These are phyloP conservation scores for Talaromyces ruber DNA, from an alignment of 495 filamentous ascomycete genomes.

Conservation along the genomic window DNA sequence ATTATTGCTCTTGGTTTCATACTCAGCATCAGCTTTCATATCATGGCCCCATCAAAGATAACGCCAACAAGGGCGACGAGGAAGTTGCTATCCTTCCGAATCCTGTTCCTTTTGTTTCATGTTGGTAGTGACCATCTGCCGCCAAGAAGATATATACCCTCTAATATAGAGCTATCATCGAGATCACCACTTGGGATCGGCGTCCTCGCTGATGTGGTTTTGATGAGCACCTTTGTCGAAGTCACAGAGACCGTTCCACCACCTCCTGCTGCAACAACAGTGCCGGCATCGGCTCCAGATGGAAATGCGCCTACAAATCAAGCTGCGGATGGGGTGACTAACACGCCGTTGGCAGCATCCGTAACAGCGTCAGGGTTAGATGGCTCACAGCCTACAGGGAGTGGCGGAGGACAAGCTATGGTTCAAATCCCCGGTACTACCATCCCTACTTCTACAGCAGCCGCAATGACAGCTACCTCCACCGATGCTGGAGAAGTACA, in stretches of 20 bases:
- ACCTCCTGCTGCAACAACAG: not conserved
- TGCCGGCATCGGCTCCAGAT: not conserved
- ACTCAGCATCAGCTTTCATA: not conserved
- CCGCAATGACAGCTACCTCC: not conserved
- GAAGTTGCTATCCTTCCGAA: not conserved
- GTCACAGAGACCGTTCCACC: not conserved
- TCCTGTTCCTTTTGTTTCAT: not conserved
- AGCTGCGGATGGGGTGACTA: not conserved
- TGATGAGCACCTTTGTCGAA: not conserved
- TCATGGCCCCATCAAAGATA: not conserved
- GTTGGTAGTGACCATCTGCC: not conserved
- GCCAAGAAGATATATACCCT: not conserved
- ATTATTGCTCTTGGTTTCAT: not conserved
- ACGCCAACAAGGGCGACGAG: not conserved
- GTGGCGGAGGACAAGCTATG: not conserved
- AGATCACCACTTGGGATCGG: not conserved
- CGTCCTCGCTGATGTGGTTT: not conserved
- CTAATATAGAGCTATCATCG: not conserved
- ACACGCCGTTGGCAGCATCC: not conserved
- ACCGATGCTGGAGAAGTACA: not conserved
- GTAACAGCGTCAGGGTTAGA: not conserved
- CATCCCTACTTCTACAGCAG: not conserved
- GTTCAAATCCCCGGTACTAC: not conserved
- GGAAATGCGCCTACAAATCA: not conserved
- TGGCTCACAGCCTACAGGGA: not conserved